Conservation (phyloP, 495 filamentous ascomycete genomes). For the Hyaloscypha bicolor region DNA sequence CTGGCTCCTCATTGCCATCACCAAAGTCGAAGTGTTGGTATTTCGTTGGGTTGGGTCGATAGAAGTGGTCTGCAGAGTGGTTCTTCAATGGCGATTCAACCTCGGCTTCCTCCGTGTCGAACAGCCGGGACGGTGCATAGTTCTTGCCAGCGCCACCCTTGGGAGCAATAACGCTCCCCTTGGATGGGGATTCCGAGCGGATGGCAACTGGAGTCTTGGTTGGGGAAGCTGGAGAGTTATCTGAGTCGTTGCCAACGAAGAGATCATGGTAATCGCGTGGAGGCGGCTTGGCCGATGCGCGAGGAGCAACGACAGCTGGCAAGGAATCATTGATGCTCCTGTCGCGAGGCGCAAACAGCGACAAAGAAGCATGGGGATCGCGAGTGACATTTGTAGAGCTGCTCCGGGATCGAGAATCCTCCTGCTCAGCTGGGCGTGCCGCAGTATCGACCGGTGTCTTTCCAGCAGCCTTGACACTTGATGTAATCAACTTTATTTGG, state of each 20-base stretch:
- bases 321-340: conserved; percentile 45
- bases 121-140: conserved; percentile 69
- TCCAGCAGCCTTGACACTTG: conserved; percentile 46
- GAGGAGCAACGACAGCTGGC: conserved; percentile 54
- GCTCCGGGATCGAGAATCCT: conserved; percentile 42
- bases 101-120: conserved; percentile 56
- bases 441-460: conserved; percentile 16
- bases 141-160: conserved; percentile 73
- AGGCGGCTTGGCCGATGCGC: conserved; percentile 59
- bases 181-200: conserved; percentile 40
- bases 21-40: conserved; percentile 88
- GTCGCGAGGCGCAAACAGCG: conserved; percentile 68
- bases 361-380: conserved; percentile 76
- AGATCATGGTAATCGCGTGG: conserved; percentile 65
- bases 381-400: conserved; percentile 53
- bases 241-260: conserved; percentile 53
- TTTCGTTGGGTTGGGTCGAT: conserved; percentile 68
- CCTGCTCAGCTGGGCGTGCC: conserved; percentile 22
- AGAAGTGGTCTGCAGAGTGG: conserved; percentile 45
- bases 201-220: conserved; percentile 34
- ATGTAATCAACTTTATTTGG: conserved; percentile 72
- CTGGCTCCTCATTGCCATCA: conserved; percentile 57
- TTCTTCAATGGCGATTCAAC: conserved; percentile 37
- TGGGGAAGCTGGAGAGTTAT: conserved; percentile 33
- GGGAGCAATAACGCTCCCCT: conserved; percentile 46